Percentiles rank a stretch among this genome's conserved stretches.
Conservation (phyloP, 306 rosid genomes). For the Dalbergia oliveri region DNA sequence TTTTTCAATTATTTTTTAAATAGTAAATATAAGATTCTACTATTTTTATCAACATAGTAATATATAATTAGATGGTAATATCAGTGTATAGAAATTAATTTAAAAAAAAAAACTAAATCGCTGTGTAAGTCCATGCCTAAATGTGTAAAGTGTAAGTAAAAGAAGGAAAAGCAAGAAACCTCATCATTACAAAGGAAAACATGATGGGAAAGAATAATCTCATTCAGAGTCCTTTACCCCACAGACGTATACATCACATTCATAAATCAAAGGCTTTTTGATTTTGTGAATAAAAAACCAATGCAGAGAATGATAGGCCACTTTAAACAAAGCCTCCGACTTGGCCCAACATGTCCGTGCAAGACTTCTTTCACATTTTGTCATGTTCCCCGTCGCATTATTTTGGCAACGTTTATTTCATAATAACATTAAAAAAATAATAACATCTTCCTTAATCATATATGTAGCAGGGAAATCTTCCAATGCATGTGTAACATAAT, state of each 20-base stretch:
- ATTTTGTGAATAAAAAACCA: slow-evolving; percentile 42
- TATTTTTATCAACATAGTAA: no score
- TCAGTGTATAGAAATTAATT: no score
- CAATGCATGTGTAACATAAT: slow-evolving; percentile 50
- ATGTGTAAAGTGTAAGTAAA: slow-evolving; percentile 31
- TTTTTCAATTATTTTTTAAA: no score
- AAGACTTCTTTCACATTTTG: slow-evolving; percentile 50
- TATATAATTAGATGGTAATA: no score
- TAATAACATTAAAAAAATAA: background rate
- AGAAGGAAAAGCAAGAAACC: slow-evolving; percentile 24
- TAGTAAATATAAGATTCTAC: no score
- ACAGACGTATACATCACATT: slow-evolving; percentile 52
- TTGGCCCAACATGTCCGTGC: slow-evolving; percentile 65
- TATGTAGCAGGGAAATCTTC: slow-evolving; percentile 10
- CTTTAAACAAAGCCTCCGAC: slow-evolving; percentile 66
- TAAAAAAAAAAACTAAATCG: background rate
- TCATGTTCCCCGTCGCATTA: slow-evolving; percentile 39
- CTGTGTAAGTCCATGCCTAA: slow-evolving; percentile 41
- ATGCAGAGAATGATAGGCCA: slow-evolving; percentile 50
- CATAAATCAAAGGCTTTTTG: slow-evolving; percentile 61
- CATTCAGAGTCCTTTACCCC: slow-evolving; percentile 50
- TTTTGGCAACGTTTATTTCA: slow-evolving; percentile 37
- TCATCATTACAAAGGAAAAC: slow-evolving; percentile 75
- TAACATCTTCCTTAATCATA: slow-evolving; percentile 5
- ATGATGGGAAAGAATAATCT: slow-evolving; percentile 55